Base-by-base conservation (phyloP, 495 filamentous ascomycete genomes). In the Aspergillus incahuasiensis region DNA sequence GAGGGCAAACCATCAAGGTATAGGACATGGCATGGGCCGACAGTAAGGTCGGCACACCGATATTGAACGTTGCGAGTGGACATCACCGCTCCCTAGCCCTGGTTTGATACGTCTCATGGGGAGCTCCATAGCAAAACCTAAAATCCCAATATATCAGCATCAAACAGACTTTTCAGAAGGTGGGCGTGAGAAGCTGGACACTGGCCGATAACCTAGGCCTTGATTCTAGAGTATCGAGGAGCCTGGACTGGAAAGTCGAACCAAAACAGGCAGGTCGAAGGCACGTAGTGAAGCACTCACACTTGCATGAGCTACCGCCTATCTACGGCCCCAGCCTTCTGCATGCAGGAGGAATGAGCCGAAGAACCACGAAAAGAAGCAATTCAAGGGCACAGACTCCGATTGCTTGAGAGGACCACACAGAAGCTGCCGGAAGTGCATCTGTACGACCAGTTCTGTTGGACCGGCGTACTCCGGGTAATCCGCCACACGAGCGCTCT, bases 191-290 rank as follows among this genome's bases (percentile, higher is more conserved):
- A 24, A 7, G 24, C 32, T 55, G 19, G 34, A 9, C 24, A 3
- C 54, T 56, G 39, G 50, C 54, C 54, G 54, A 50, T 46, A 43
- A 43, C 18, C 22, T 50, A n/a, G 38, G 28, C 32, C n/a, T 24
- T 50, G 40, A 43, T 24, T 34, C 22, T n/a, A 49, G 45, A 49
- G 18, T 21, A 38, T 39, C 46, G 38, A 20, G 21, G 45, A 32
- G 6, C 25, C 48, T 18, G 16, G 48, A 51, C 9, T 16, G 13
- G 13, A 19, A 12, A 30, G 21, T 5, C 38, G 16, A 8, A 21
- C 38, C 49, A 32, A 30, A 19, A 20, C 25, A 15, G 49, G 6
- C 32, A 24, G 32, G 35, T 49, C 18, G 15, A 50, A 21, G 38
- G 49, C 28, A 9, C 38, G 38, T 4, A 40, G n/a, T 4, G n/a